These are phyloP conservation scores for Myriosclerotinia curreyana DNA, from an alignment of 2,329 filamentous ascomycete species.

Conservation along the genomic window DNA sequence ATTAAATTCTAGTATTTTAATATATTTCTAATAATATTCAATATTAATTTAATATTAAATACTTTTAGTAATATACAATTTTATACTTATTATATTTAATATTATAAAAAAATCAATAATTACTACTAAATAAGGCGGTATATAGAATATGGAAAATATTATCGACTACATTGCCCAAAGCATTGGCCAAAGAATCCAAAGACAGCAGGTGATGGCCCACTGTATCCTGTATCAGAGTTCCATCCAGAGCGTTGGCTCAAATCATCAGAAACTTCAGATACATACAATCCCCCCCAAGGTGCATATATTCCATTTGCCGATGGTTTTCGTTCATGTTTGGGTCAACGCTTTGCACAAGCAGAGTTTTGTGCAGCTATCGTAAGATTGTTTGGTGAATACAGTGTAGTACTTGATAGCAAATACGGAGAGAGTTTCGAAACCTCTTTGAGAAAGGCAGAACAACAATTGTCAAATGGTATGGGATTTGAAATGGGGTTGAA, in stretches of 20 bases:
- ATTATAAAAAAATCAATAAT: too few relatives aligned
- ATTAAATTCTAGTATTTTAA: too few relatives aligned
- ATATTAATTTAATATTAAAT: too few relatives aligned
- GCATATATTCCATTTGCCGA: slow-evolving; percentile 9
- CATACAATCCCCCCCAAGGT: background rate
- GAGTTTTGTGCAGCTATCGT: slow-evolving; percentile 1
- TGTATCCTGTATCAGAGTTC: background rate
- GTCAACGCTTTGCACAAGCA: background rate
- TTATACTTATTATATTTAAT: too few relatives aligned
- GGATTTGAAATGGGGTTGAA: slow-evolving; percentile 12
- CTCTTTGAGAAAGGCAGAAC: background rate
- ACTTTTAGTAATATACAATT: too few relatives aligned
- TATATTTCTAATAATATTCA: too few relatives aligned
- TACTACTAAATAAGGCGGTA: too few relatives aligned
- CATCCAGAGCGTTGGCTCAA: slow-evolving; percentile 6
- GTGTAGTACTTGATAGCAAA: background rate
- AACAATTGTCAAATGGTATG: background rate
- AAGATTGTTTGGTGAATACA: slow-evolving; percentile 4
- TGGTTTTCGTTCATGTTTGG: slow-evolving; percentile 4
- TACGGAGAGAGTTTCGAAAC: background rate
- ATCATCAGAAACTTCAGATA: background rate
- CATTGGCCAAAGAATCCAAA: background rate
- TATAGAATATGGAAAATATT: too few relatives aligned
- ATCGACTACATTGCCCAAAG: too few relatives aligned
- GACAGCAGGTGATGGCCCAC: background rate